A percentile compares a stretch with the other conserved stretches of the same genome.
Evolutionary conservation across 306 rosid species (phyloP).

Genomic region (Styphnolobium japonicum): DNA sequence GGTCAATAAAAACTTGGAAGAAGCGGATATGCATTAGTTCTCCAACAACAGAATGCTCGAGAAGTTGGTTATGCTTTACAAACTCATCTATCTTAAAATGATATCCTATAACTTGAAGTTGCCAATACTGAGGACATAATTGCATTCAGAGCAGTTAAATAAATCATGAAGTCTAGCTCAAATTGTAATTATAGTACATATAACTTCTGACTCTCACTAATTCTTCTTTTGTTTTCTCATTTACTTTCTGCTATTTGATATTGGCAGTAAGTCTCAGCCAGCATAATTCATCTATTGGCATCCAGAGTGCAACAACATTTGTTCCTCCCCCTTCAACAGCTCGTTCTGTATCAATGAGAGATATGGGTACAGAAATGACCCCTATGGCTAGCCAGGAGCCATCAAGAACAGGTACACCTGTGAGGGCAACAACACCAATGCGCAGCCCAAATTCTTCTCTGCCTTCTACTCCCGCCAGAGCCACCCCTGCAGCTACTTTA

Average conservation of each 20-base stretch:
- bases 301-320: conserved; percentile 73
- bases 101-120: not conserved
- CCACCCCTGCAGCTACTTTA: conserved; percentile 37
- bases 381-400: conserved; percentile 99
- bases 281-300: conserved; percentile 69
- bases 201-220: not conserved
- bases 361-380: conserved; percentile 99
- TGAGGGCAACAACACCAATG: conserved; percentile 88
- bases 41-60: not conserved
- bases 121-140: not conserved
- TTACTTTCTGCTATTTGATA: conserved; percentile 17
- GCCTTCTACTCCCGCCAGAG: conserved; percentile 80
- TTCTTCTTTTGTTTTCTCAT: not conserved
- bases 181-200: not conserved
- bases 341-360: conserved; percentile 97
- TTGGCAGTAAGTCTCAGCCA: conserved; percentile 78
- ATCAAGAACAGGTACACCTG: conserved; percentile 93
- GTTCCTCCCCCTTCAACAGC: conserved; percentile 92
- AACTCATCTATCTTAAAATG: not conserved
- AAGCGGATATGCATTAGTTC: not conserved
- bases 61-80: not conserved
- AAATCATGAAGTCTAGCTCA: not conserved
- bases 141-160: conserved; percentile 3
- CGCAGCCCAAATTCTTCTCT: conserved; percentile 86
- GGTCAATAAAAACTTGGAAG: not conserved